Evolutionary conservation across 139 green algal species (phyloP).

Genomic region (Ulvella scutata): DNA sequence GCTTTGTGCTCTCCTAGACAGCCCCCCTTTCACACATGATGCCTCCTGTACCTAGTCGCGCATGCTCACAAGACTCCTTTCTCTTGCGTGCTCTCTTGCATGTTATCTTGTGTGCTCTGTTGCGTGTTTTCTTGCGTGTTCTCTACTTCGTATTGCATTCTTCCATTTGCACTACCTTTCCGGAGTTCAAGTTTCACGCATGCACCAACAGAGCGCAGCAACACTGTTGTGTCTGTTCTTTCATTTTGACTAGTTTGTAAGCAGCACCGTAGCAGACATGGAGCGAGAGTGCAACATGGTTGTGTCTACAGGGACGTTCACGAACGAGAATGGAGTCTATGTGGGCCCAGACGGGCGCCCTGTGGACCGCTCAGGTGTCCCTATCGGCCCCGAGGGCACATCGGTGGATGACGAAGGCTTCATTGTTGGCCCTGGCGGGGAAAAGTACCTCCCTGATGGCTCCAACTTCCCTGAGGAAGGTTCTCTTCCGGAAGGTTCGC

Average conservation of each 20-base stretch:
- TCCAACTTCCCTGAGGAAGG: too few relatives aligned
- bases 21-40: neutral
- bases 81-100: too few relatives aligned
- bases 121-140: too few relatives aligned
- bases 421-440: neutral
- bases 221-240: too few relatives aligned
- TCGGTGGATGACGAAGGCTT: neutral
- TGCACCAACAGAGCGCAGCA: neutral
- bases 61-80: too few relatives aligned
- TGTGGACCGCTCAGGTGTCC: neutral
- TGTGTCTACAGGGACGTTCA: neutral
- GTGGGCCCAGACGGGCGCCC: neutral
- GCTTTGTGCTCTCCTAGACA: neutral
- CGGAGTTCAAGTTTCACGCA: neutral
- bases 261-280: neutral
- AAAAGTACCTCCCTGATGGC: neutral
- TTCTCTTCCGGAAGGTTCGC: neutral
- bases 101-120: too few relatives aligned
- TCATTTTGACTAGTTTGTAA: too few relatives aligned
- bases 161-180: neutral
- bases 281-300: neutral
- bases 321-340: neutral
- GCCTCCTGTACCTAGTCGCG: too few relatives aligned
- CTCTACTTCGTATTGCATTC: too few relatives aligned
- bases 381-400: neutral